A percentile compares a stretch with the other conserved stretches of the same genome.
phyloP scores from a whole-genome alignment of 257 asterid species.

The Fraxinus quadrangulata region DNA sequence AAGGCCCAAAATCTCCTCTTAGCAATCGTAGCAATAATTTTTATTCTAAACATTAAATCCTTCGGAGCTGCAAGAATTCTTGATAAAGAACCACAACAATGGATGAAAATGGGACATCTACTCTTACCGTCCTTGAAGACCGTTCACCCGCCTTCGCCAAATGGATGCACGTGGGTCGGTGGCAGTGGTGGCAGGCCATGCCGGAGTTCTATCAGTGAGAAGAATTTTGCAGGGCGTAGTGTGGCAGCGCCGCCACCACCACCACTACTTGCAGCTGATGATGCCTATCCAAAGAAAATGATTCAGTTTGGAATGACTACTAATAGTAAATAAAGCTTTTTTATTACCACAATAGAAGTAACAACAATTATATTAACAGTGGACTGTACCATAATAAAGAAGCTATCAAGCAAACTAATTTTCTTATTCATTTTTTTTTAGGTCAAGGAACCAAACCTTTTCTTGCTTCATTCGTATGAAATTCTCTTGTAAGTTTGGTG shows the following conservation, averaged over 20 bases:
- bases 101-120: conserved; percentile 20
- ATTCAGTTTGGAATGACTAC: conserved; percentile 37
- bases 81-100: conserved; percentile 24
- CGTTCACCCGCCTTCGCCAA: conserved; percentile 41
- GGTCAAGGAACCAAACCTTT: conserved; percentile 14
- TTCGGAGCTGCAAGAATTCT: conserved; percentile 43
- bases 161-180: conserved; percentile 41
- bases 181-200: conserved; percentile 39
- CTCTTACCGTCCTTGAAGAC: conserved; percentile 36
- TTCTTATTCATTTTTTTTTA: not conserved
- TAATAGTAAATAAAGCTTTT: conserved; percentile 15
- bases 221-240: conserved; percentile 41
- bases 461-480: conserved; percentile 12
- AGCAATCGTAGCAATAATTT: conserved; percentile 19
- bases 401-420: not conserved
- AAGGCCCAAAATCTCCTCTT: conserved; percentile 16
- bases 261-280: conserved; percentile 8
- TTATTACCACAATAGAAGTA: not conserved
- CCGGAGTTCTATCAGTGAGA: conserved; percentile 36
- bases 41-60: conserved; percentile 25
- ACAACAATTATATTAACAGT: not conserved
- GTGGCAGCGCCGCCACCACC: conserved; percentile 29
- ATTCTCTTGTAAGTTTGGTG: no score
- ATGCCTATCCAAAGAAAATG: conserved; percentile 29
- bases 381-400: not conserved